A percentile compares a stretch with the other conserved stretches of the same genome.
Conservation (phyloP, 345 rosid species). For the Viola odorata region DNA sequence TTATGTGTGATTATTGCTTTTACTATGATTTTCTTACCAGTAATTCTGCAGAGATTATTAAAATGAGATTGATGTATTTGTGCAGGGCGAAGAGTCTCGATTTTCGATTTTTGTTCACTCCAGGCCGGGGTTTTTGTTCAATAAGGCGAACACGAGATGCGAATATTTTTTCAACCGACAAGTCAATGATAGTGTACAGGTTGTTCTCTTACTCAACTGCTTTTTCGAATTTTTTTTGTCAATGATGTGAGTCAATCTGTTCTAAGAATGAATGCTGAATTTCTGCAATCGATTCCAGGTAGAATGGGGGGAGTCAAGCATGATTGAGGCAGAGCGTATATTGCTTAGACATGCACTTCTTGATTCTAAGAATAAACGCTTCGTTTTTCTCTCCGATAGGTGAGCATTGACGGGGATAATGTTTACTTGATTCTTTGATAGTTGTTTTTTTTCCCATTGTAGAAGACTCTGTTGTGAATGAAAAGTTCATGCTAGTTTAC, state of each 20-base stretch:
- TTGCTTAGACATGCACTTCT: conserved; percentile 82
- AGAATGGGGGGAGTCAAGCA: conserved; percentile 94
- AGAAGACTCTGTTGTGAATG: no score
- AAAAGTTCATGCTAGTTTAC: no score
- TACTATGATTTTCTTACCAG: no score
- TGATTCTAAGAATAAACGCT: conserved; percentile 70
- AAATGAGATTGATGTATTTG: background rate
- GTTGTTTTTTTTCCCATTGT: no score
- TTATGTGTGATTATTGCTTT: background rate
- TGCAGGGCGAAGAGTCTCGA: conserved; percentile 68
- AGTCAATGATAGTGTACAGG: conserved; percentile 91
- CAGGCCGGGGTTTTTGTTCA: conserved; percentile 86
- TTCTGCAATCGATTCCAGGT: conserved; percentile 45
- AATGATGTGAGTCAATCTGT: background rate
- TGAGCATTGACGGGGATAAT: conserved; percentile 17
- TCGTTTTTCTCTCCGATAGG: conserved; percentile 97
- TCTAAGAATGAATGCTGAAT: background rate
- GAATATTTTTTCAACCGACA: conserved; percentile 65
- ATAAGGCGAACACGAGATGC: conserved; percentile 76
- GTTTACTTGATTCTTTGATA: no score
- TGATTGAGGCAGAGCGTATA: conserved; percentile 93
- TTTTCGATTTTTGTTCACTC: conserved; percentile 89
- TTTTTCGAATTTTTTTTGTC: background rate
- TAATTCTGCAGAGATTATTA: no score
- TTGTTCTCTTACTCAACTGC: conserved; percentile 1